Base-by-base conservation (phyloP, 1,139 yeast species). In the Groenewaldozyma sp. region DNA sequence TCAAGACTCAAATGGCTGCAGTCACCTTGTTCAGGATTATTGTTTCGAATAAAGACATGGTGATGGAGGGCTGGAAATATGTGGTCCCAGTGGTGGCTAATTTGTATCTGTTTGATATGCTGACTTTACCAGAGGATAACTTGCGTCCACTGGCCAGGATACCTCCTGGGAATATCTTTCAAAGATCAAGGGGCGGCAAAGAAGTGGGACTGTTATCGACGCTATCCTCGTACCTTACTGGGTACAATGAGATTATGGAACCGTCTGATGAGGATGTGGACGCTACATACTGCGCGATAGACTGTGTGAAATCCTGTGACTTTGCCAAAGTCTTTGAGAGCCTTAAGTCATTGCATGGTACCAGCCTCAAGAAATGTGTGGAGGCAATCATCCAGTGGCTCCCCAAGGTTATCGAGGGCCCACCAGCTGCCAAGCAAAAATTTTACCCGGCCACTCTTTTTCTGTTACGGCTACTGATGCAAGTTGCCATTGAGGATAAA, bases 211-310 rank as follows among this genome's bases (percentile, higher is more conserved):
- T 93, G 19, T 74, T 93, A 43, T 83, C 95, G 1, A 82, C 97
- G 0, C 79, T 93, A 51, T 87, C 96, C 1, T 86, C 95, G 0
- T 88, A 87, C 54, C 71, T 93, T 59, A 83, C 93, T 49, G 93
- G 96, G 13, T 76, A 81, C 45, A 70, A 82, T 0, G 96, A 87
- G 51, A 79, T 84, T 2, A 81, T 83, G 5, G 96, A 88, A 57
- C 98, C 98, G 3, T 74, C 93, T 1, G 94, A 82, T 43, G 94
- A 82, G 51, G 97, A 88, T 53, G 79, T 93, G 37, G 95, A 87
- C 46, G 74, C 86, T 2, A 82, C 97, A 0, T 61, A 82, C 19
- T 79, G 87, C 3, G 81, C 95, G 0, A 64, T 82, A 42, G 95
- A 88, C 50, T 88, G 96, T 55, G 70, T 87, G 39, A 74, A 74